Conservation (phyloP, 768 basidiomycete species). For the Astraeus odoratus region DNA sequence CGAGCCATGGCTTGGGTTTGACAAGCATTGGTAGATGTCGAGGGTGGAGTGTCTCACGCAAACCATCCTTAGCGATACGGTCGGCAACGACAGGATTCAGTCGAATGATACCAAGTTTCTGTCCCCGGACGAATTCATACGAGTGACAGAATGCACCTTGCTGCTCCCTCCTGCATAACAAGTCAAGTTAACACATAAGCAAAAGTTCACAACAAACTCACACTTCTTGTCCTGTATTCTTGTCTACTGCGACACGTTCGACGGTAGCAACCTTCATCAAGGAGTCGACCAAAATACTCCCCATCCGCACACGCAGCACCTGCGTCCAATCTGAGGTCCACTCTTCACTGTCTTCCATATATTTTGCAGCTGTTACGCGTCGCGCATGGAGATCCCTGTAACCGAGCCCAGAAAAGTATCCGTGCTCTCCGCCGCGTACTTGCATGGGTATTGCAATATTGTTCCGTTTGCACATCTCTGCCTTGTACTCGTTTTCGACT, state of each 20-base stretch:
- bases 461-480: conserved; percentile 65
- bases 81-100: conserved; percentile 77
- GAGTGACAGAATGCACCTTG: conserved; percentile 90
- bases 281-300: conserved; percentile 74
- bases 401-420: conserved; percentile 53
- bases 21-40: conserved; percentile 95
- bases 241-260: conserved; percentile 49
- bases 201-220: conserved; percentile 31
- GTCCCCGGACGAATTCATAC: conserved; percentile 91
- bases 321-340: conserved; percentile 87
- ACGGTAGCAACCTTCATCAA: conserved; percentile 83
- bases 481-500: conserved; percentile 88
- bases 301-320: conserved; percentile 64
- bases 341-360: conserved; percentile 56
- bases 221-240: conserved; percentile 52
- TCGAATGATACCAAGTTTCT: conserved; percentile 87
- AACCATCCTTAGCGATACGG: conserved; percentile 65
- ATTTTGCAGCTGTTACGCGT: conserved; percentile 59
- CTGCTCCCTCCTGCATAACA: conserved; percentile 48
- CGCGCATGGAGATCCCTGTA: conserved; percentile 57
- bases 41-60: conserved; percentile 74
- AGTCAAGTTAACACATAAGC: conserved; percentile 4
- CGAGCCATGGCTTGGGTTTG: conserved; percentile 82
- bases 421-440: conserved; percentile 23
- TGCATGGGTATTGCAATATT: conserved; percentile 44